These are phyloP conservation scores for Globisporangium alternatum DNA, from an alignment of 352 stramenopile species.

Conservation along the genomic window DNA sequence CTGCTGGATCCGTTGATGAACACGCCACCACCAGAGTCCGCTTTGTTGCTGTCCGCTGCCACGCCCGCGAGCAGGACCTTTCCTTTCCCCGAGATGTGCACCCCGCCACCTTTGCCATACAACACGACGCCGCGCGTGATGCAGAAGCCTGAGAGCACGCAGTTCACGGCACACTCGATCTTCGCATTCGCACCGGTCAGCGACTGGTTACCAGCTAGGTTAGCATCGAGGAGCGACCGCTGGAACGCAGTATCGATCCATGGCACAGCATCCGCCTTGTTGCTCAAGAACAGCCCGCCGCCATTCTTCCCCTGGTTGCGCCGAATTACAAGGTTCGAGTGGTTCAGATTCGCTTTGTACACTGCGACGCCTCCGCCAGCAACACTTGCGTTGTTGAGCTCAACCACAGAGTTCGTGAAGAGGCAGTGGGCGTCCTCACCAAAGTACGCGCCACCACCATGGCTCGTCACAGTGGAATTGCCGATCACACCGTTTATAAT, in stretches of 20 bases:
- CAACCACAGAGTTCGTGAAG: conserved; percentile 21
- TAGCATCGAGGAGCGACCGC: conserved; percentile 25
- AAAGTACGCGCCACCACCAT: conserved; percentile 34
- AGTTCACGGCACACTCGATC: conserved; percentile 21
- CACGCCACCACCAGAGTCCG: conserved; percentile 30
- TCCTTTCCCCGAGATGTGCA: conserved; percentile 31
- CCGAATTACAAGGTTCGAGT: conserved; percentile 32
- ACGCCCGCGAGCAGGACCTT: conserved; percentile 19
- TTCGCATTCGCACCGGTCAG: conserved; percentile 29
- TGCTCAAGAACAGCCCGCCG: conserved; percentile 27
- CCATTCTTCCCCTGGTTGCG: conserved; percentile 26
- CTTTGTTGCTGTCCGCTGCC: conserved; percentile 26
- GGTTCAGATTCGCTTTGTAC: conserved; percentile 22
- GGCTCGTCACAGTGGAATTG: conserved; percentile 18
- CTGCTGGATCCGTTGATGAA: conserved; percentile 17
- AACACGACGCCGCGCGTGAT: conserved; percentile 22
- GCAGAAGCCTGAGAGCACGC: conserved; percentile 22
- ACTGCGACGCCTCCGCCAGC: conserved; percentile 35
- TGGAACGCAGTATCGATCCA: conserved; percentile 1
- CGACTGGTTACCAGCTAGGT: conserved; percentile 12
- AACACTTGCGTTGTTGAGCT: conserved; percentile 21
- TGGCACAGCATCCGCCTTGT: background rate
- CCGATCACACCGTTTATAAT: conserved; percentile 20
- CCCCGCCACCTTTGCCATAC: conserved; percentile 25
- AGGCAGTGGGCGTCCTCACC: conserved; percentile 20